Evolutionary conservation across 139 green algal genomes (phyloP).

Genomic region (Gonium pectorale): DNA sequence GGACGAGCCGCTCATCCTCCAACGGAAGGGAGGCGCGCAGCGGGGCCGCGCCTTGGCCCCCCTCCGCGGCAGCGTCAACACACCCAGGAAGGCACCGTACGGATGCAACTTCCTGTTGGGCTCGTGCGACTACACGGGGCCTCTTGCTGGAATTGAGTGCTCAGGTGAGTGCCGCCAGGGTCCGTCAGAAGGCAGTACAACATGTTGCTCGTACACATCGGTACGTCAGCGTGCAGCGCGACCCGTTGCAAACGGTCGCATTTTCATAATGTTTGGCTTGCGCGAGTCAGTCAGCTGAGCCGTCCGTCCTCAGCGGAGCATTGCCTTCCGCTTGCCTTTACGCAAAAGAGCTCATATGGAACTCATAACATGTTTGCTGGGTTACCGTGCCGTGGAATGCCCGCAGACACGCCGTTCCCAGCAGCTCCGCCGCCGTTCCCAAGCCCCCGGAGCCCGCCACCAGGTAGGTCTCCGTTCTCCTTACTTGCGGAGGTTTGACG

Average conservation of each 20-base stretch:
- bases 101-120: neutral
- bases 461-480: no score
- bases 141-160: neutral
- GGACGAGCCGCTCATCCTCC: neutral
- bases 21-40: neutral
- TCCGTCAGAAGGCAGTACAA: no score
- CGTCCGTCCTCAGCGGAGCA: no score
- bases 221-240: neutral
- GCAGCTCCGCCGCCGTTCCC: neutral
- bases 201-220: no score
- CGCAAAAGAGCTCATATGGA: no score
- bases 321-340: no score
- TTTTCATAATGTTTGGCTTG: no score
- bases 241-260: no score
- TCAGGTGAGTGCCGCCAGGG: neutral
- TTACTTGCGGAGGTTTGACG: no score
- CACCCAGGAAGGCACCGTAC: neutral
- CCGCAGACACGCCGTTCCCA: neutral
- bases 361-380: no score
- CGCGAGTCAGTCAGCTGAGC: no score
- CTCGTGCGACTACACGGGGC: neutral
- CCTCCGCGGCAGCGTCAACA: neutral
- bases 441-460: neutral
- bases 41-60: neutral
- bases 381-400: no score